Evolutionary conservation across 768 basidiomycete species (phyloP), one percentile per base, ranked within the genome.

Genomic region (Fomitopsis serialis): DNA sequence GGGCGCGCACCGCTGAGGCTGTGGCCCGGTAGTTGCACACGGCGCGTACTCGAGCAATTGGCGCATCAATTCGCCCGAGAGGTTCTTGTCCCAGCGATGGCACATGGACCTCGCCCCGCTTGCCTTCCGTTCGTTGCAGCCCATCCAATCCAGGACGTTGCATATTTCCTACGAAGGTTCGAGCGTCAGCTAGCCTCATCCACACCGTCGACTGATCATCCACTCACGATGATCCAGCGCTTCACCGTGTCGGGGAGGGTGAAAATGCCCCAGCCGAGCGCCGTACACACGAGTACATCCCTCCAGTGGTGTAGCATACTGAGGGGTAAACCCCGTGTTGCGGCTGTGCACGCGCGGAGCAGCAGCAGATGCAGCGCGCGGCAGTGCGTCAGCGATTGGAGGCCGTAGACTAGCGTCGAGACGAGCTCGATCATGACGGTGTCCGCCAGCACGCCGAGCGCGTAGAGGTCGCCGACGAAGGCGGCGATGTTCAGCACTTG

Each of bases 351-450:
- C 6, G 54, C 54, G 24, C 48, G 54, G 17, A 55, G 49, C 21
- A 55, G 49, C 2, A 55, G 48, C 22, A 55, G 49, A 32, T 55
- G 37, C 23, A 55, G 48, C n/a, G 54, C 54, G 5, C 54, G 54
- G 45, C 54, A 56, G 44, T 52, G 54, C 15, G 44, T 42, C 34
- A 46, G 21, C 32, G 54, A 45, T 19, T 27, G 51, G 17, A 22
- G 19, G 42, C 37, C 32, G 15, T 54, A 15, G 23, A 50, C 37
- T 2, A 56, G 51, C 19, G 27, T 21, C 13, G 50, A 3, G 29
- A 47, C 42, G 12, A 56, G 17, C 13, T 25, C 21, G 22, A 5
- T 29, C 34, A 52, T 40, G 21, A 3, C 42, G 6, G 19, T 9
- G 15, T 19, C 6, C 3, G 50, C 50, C 27, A 56, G 22, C 13